A percentile compares a stretch with the other conserved stretches of the same genome.
phyloP scores from a whole-genome alignment of 2,329 filamentous ascomycete species.

The Epichloe typhina region DNA sequence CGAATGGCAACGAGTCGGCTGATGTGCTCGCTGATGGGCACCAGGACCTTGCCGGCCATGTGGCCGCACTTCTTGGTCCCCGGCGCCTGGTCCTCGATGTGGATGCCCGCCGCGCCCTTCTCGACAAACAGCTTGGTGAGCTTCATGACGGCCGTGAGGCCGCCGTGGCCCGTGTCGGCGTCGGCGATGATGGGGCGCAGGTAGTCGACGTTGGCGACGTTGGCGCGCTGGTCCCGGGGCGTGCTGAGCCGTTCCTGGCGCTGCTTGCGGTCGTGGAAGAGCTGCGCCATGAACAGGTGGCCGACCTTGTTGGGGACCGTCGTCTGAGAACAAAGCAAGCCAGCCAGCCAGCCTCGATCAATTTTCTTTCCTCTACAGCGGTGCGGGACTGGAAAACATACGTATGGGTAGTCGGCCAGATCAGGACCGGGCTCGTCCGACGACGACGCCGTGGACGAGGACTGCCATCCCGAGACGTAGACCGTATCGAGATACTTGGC shows the following conservation, averaged over 20 bases:
- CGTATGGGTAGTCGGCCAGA: slow-evolving; percentile 93
- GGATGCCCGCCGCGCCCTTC: slow-evolving; percentile 91
- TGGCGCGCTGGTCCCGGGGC: slow-evolving; percentile 57
- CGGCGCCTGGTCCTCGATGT: slow-evolving; percentile 96
- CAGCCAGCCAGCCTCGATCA: no score
- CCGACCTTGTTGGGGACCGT: slow-evolving; percentile 97
- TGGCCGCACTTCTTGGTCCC: slow-evolving; percentile 99
- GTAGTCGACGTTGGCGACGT: slow-evolving; percentile 76
- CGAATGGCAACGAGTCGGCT: slow-evolving; percentile 94
- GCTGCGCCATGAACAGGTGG: slow-evolving; percentile 94
- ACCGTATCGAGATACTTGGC: slow-evolving; percentile 97
- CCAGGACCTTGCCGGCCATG: slow-evolving; percentile 97
- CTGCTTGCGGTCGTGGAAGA: slow-evolving; percentile 99
- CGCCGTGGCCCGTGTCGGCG: slow-evolving; percentile 93
- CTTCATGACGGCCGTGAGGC: slow-evolving; percentile 98
- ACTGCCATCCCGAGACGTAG: slow-evolving; percentile 98
- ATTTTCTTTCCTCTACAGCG: background rate
- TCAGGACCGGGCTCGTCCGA: slow-evolving; percentile 95
- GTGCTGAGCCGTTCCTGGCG: slow-evolving; percentile 80
- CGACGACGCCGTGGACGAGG: slow-evolving; percentile 86
- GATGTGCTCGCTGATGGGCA: slow-evolving; percentile 95
- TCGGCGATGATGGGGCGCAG: slow-evolving; percentile 92
- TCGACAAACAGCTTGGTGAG: slow-evolving; percentile 96
- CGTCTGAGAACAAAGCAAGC: slow-evolving; percentile 42
- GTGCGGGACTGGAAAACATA: slow-evolving; percentile 25